Base-by-base conservation (phyloP, 2,329 filamentous ascomycete genomes). In the Penicillium italicum region DNA sequence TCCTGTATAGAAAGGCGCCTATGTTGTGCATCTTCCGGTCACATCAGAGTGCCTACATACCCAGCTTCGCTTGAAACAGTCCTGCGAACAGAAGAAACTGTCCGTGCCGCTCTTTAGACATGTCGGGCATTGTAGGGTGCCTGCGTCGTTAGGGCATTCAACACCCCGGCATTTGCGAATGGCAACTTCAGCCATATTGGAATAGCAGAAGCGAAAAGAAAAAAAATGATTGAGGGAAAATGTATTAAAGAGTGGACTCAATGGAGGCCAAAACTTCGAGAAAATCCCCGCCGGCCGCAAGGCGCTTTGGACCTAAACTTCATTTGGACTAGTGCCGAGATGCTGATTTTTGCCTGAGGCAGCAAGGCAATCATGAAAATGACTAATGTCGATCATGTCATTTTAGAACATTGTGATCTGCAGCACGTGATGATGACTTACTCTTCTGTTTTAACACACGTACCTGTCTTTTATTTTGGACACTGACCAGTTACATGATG, bases 1-100 rank as follows among this genome's bases (percentile, higher is more conserved):
- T 53, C 66, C 59, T 50, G 61, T 42, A 12, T 20, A 37, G 20
- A 36, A 50, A 37, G 24, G 55, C 50, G 48, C 36, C 30, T 50
- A 33, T 57, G 50, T 55, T 50, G 56, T 63, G 65, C 60, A 61
- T 61, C 62, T 60, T 65, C 57, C 52, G 61, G 62, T 65, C 62
- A 62, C 55, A 62, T 59, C 66, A 67, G 66, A 66, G 60, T 65
- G 66, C 84, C 67, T 85, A 97, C 40, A 12, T 42, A 42, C 94
- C 94, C 94, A 99, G 80, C 91, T 99, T 75, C 86, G 88, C 82
- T 97, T 97, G 79, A 99, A 99, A 80, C 94, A 99, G 67, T 97
- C 94, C 75, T 99, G 94, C 28, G 91, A 91, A 80, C 94, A 99
- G 79, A 97, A 99, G 77, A 86, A 97, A 78, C 91, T 96, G 69